phyloP scores from a whole-genome alignment of 179 eudicot species.

The Amaranthus tricolor region DNA sequence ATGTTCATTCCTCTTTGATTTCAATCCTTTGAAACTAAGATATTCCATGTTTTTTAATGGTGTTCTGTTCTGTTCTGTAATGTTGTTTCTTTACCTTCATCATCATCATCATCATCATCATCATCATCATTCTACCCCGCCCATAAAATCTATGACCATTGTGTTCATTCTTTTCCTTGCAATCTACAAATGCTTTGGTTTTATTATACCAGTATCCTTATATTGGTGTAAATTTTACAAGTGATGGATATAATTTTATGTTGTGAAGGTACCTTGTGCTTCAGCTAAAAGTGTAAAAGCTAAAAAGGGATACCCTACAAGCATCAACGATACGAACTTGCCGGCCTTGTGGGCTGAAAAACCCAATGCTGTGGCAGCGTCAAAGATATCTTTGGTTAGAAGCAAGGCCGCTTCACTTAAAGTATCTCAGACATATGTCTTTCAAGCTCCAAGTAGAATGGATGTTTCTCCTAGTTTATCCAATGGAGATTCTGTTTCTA shows the following conservation, averaged over 20 bases:
- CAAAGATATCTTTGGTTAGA: constrained; percentile 33
- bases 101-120: neutral
- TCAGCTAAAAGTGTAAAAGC: constrained; percentile 44
- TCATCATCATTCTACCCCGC: neutral
- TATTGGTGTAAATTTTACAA: neutral
- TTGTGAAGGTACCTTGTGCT: constrained; percentile 55
- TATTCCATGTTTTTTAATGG: neutral
- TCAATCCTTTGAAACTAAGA: neutral
- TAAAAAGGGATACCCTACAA: constrained; percentile 50
- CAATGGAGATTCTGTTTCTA: constrained; percentile 52
- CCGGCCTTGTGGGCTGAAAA: constrained; percentile 36
- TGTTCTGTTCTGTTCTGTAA: neutral
- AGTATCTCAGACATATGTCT: constrained; percentile 12
- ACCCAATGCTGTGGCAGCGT: constrained; percentile 32
- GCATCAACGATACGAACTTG: constrained; percentile 32
- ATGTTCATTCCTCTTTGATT: neutral
- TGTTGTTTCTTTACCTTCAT: neutral
- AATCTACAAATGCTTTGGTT: neutral
- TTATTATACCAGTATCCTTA: neutral
- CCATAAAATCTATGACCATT: neutral
- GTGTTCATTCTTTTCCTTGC: neutral
- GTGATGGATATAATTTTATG: neutral
- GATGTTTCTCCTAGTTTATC: constrained; percentile 57
- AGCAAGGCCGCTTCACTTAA: constrained; percentile 26
- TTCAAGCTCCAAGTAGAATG: constrained; percentile 37